Evolutionary conservation across 768 basidiomycete genomes (phyloP).

Genomic region (Kwoniella mangroviensis): DNA sequence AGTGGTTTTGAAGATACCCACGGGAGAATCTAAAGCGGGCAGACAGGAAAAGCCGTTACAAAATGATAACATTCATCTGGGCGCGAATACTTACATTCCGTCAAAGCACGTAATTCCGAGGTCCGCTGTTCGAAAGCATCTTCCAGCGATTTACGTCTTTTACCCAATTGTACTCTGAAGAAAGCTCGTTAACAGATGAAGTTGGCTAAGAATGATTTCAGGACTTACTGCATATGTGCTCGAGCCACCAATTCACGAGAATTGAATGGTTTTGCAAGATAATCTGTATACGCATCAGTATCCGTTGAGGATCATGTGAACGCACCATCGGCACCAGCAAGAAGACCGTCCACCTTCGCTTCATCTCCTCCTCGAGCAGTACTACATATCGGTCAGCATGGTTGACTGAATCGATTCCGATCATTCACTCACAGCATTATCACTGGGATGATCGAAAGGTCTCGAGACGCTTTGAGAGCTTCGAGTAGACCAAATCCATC

Average conservation of each 20-base stretch:
- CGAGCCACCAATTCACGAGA: conserved; percentile 57
- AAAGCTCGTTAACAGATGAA: conserved; percentile 4
- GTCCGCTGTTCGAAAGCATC: conserved; percentile 50
- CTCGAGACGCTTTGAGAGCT: conserved; percentile 42
- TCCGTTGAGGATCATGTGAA: not conserved
- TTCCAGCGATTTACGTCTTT: conserved; percentile 50
- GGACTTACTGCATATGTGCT: conserved; percentile 41
- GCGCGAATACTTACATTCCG: conserved; percentile 39
- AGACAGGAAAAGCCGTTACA: no score
- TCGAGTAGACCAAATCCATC: conserved; percentile 57
- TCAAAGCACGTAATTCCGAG: conserved; percentile 51
- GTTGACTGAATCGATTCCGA: not conserved
- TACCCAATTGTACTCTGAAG: conserved; percentile 57
- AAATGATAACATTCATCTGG: no score
- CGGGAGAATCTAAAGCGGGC: conserved; percentile 43
- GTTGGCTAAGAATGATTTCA: conserved; percentile 6
- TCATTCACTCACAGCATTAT: conserved; percentile 49
- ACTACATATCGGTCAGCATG: conserved; percentile 16
- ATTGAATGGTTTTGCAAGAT: conserved; percentile 59
- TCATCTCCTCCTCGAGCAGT: conserved; percentile 59
- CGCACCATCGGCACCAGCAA: conserved; percentile 58
- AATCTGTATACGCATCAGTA: conserved; percentile 38
- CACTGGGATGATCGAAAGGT: conserved; percentile 49
- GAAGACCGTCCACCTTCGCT: conserved; percentile 56
- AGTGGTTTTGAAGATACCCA: conserved; percentile 50